Base-by-base conservation (phyloP, 2,329 filamentous ascomycete genomes). In the Aspergillus quadrilineatus region DNA sequence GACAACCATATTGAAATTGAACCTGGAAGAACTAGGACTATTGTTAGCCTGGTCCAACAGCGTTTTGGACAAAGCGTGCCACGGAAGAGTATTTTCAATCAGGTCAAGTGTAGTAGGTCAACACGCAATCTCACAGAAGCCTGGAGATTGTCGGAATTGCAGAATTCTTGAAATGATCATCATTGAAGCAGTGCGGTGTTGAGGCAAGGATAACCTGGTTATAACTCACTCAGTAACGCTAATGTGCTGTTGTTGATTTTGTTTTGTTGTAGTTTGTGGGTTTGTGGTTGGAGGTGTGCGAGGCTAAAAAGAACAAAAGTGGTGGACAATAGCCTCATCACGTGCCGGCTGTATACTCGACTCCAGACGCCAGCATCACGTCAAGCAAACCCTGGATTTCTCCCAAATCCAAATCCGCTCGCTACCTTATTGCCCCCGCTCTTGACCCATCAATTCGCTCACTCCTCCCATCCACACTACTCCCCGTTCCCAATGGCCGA, bases 41-140 rank as follows among this genome's bases (percentile, higher is more conserved):
- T 15, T 2, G 44, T 63, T 63, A 65, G 66, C 62, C 41, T 43
- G 30, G 7, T 50, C 55, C 46, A 53, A 46, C 36, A 41, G 48
- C 50, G 26, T 4, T 39, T 42, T 46, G 26, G 5, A 28, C 26
- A 53, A 51, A 51, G 26, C 49, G 59, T 39, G 30, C 37, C 14
- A 17, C 47, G 8, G 8, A 15, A 15, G n/a, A 37, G 14, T 14
- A 60, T 37, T 48, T 36, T 30, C 55, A 54, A 55, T 77, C 75
- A 77, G 75, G 71, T 77, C 75, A 77, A 77, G 75, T 77, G 75
- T 77, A 77, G 74, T 73, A 70, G 65, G 72, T 77, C 75, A 71
- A 75, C 75, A 76, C 58, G 53, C 74, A 75, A 73, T 73, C 73
- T 74, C 74, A 71, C 74, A 66, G 53, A 57, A 54, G 57, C 32